phyloP scores from a whole-genome alignment of 257 asterid species.

The Fraxinus pennsylvanica region DNA sequence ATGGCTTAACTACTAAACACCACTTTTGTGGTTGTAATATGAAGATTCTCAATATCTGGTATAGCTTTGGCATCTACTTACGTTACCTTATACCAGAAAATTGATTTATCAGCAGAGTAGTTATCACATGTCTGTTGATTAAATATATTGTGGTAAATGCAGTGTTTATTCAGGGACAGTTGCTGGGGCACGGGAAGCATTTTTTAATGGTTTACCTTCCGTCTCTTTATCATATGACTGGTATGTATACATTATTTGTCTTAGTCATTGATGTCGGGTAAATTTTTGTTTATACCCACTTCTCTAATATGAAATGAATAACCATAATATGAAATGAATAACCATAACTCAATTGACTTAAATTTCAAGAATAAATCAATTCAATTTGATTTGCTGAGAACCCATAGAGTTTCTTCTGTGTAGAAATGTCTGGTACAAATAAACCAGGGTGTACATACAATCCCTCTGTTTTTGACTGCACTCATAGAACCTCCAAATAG shows the following conservation, averaged over 20 bases:
- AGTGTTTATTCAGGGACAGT: conserved; percentile 92
- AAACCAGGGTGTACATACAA: background rate
- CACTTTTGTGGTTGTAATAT: background rate
- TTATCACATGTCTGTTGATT: conserved; percentile 3
- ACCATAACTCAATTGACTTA: background rate
- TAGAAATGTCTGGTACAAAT: too few relatives aligned
- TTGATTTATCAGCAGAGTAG: background rate
- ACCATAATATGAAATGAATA: background rate
- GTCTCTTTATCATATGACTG: conserved; percentile 83
- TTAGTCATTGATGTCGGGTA: background rate
- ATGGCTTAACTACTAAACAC: background rate
- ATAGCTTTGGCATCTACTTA: background rate
- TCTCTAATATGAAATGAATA: too few relatives aligned
- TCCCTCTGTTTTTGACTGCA: background rate
- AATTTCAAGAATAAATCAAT: background rate
- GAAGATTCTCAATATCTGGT: background rate
- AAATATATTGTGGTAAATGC: conserved; percentile 37
- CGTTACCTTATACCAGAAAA: background rate
- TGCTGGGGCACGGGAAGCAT: conserved; percentile 96
- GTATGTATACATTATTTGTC: conserved; percentile 34
- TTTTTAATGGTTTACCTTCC: conserved; percentile 68
- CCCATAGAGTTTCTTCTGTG: too few relatives aligned
- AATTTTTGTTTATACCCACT: background rate
- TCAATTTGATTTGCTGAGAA: too few relatives aligned
- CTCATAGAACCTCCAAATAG: background rate